phyloP scores from a whole-genome alignment of 306 rosid species.

The Styphnolobium japonicum region DNA sequence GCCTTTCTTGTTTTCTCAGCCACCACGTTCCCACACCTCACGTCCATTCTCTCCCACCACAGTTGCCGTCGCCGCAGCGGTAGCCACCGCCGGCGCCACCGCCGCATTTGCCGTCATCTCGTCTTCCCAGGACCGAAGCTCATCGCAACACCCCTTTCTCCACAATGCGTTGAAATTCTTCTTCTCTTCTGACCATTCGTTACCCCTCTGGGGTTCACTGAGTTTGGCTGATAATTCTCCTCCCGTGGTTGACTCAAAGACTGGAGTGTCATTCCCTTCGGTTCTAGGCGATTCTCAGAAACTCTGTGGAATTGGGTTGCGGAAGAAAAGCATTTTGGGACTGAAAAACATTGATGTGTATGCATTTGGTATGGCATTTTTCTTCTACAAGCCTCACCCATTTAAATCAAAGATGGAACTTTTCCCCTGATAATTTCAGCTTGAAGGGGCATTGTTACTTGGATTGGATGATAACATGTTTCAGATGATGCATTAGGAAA shows the following conservation, averaged over 20 bases:
- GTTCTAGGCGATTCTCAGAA: conserved; percentile 54
- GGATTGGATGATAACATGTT: neutral
- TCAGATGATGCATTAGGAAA: too few species aligned
- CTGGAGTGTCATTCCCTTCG: conserved; percentile 72
- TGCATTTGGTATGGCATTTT: conserved; percentile 60
- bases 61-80: conserved; percentile 4
- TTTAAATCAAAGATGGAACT: neutral
- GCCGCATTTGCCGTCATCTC: conserved; percentile 43
- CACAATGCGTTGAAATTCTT: conserved; percentile 43
- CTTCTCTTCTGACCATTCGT: conserved; percentile 34
- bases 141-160: conserved; percentile 36
- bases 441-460: neutral
- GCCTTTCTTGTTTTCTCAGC: conserved; percentile 77
- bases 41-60: conserved; percentile 40
- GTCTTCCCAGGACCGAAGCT: conserved; percentile 23
- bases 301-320: conserved; percentile 79
- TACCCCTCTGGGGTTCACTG: conserved; percentile 70
- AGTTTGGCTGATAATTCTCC: conserved; percentile 48
- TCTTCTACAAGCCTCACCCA: neutral
- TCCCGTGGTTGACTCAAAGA: conserved; percentile 53
- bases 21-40: conserved; percentile 30
- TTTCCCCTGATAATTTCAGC: neutral
- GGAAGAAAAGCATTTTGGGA: conserved; percentile 72
- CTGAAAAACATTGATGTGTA: conserved; percentile 87
- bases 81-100: conserved; percentile 42